A percentile compares a stretch with the other conserved stretches of the same genome.
Conservation (phyloP, 2,329 filamentous ascomycete genomes). For the Ramularia endophylla region DNA sequence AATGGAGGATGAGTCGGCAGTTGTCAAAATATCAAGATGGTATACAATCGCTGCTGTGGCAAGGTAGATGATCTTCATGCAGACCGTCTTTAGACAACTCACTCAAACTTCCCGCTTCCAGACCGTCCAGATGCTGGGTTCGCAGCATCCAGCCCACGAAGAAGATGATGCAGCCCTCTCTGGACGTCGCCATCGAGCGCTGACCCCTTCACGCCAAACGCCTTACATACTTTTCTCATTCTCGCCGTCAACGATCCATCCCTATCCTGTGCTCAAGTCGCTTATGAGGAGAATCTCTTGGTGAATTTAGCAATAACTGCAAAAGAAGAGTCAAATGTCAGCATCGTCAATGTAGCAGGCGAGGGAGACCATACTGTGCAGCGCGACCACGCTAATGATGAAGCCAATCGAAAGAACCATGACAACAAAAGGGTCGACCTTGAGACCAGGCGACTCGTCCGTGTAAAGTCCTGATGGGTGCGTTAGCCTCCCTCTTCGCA, state of each 20-base stretch:
- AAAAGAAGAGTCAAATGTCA: slow-evolving; percentile 15
- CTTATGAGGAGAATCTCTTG: slow-evolving; percentile 66
- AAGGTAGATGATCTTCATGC: no score
- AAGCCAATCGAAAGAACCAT: slow-evolving; percentile 94
- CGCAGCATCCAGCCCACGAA: no score
- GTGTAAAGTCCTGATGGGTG: slow-evolving; percentile 80
- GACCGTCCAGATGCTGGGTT: no score
- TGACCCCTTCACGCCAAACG: no score
- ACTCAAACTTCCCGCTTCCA: no score
- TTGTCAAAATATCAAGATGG: no score
- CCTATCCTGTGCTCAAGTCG: neutral
- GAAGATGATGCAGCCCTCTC: no score
- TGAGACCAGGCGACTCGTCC: slow-evolving; percentile 92
- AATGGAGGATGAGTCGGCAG: no score
- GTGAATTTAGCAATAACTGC: slow-evolving; percentile 93
- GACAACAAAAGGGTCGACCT: slow-evolving; percentile 97
- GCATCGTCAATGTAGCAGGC: neutral
- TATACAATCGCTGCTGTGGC: no score
- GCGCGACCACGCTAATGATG: slow-evolving; percentile 95
- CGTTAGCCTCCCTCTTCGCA: slow-evolving; percentile 15
- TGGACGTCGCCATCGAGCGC: no score
- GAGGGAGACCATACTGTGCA: slow-evolving; percentile 71
- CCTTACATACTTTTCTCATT: no score
- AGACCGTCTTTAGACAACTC: no score
- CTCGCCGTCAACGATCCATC: neutral